phyloP scores from a whole-genome alignment of 192 early-diverging fungal species.

The Geosiphon pyriformis region DNA sequence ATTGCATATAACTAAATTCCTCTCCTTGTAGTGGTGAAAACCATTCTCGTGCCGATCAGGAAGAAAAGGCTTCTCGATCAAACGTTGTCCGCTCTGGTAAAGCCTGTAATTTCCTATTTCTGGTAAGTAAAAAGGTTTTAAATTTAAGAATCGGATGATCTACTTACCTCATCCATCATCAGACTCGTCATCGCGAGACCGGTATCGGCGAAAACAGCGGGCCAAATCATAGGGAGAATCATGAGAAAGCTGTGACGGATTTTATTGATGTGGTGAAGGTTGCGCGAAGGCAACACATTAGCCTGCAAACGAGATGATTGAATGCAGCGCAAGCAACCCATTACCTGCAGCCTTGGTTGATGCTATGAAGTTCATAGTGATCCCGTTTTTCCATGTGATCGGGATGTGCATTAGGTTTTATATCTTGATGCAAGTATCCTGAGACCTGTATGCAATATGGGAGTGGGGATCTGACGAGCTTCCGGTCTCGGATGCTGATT shows the following conservation, averaged over 20 bases:
- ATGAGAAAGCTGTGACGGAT: slow-evolving; percentile 12
- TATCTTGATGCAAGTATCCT: slow-evolving; percentile 17
- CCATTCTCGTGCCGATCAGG: slow-evolving; percentile 16
- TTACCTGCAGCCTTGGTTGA: not conserved
- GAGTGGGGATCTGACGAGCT: slow-evolving; percentile 20
- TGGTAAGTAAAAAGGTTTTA: slow-evolving; percentile 10
- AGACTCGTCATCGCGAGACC: slow-evolving; percentile 5
- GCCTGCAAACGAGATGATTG: slow-evolving; percentile 1
- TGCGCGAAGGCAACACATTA: not conserved
- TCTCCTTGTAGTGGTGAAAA: slow-evolving; percentile 23
- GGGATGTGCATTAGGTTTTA: slow-evolving; percentile 18
- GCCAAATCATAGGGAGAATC: slow-evolving; percentile 21
- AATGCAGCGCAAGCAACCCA: slow-evolving; percentile 11
- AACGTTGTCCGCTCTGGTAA: slow-evolving; percentile 5
- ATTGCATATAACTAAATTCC: slow-evolving; percentile 12
- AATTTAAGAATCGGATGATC: slow-evolving; percentile 12
- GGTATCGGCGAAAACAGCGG: slow-evolving; percentile 23
- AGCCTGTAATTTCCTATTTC: slow-evolving; percentile 17
- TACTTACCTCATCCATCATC: not conserved
- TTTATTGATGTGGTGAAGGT: slow-evolving; percentile 21
- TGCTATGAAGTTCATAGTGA: not conserved
- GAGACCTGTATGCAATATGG: slow-evolving; percentile 24
- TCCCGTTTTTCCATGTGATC: slow-evolving; percentile 26
- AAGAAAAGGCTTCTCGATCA: slow-evolving; percentile 13
- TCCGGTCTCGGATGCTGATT: slow-evolving; percentile 13